A percentile compares a stretch with the other conserved stretches of the same genome.
Conservation (phyloP, 352 stramenopile genomes). For the Phytophthora boehmeriae region DNA sequence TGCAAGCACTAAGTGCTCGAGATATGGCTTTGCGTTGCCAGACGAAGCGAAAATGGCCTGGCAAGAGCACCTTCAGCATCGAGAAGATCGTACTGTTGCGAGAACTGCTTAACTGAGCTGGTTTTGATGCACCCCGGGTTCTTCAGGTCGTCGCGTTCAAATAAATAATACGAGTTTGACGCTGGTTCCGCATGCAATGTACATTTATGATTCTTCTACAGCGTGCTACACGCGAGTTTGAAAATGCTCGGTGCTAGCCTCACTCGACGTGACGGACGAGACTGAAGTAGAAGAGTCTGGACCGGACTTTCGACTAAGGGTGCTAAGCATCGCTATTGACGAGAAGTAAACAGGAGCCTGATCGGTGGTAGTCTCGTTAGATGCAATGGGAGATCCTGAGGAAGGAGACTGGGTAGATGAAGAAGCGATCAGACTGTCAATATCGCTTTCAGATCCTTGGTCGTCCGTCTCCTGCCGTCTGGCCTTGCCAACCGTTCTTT, state of each 20-base stretch:
- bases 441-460: conserved; percentile 16
- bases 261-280: conserved; percentile 28
- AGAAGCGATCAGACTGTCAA: conserved; percentile 21
- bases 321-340: not conserved
- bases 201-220: conserved; percentile 2
- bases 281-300: conserved; percentile 10
- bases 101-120: conserved; percentile 7
- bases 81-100: not conserved
- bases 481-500: conserved; percentile 10
- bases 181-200: too few species aligned
- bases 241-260: conserved; percentile 16
- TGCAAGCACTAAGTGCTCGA: conserved; percentile 58
- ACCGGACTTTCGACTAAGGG: not conserved
- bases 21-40: conserved; percentile 49
- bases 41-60: conserved; percentile 1
- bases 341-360: conserved; percentile 13
- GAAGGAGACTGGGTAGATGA: conserved; percentile 16
- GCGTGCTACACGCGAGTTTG: conserved; percentile 21
- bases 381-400: conserved; percentile 26
- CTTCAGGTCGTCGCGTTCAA: too few species aligned
- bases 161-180: too few species aligned
- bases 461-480: conserved; percentile 6
- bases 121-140: not conserved
- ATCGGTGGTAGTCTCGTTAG: conserved; percentile 15
- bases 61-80: conserved; percentile 2